phyloP scores from a whole-genome alignment of 202 grass and related monocot genomes.

The Setaria viridis region DNA sequence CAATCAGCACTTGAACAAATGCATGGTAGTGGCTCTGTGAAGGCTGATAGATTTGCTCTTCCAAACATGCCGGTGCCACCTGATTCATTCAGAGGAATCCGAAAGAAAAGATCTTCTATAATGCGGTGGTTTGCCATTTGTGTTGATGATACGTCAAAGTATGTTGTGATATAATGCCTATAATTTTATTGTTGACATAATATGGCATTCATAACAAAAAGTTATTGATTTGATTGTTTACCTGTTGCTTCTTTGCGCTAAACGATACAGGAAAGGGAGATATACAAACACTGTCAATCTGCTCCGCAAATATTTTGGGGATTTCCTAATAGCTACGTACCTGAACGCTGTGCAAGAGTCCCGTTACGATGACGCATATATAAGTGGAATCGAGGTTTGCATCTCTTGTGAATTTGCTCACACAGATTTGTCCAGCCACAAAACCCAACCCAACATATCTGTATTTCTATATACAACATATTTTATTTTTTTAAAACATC shows the following conservation, averaged over 20 bases:
- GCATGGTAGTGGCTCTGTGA: slow-evolving; percentile 50
- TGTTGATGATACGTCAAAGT: slow-evolving; percentile 82
- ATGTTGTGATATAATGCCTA: slow-evolving; percentile 43
- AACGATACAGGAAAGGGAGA: slow-evolving; percentile 80
- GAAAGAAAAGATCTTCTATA: slow-evolving; percentile 76
- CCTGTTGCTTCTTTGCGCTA: slow-evolving; percentile 31
- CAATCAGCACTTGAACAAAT: slow-evolving; percentile 71
- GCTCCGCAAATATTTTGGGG: slow-evolving; percentile 90
- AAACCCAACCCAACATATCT: too few species aligned
- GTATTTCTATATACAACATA: background rate
- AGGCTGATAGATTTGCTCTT: slow-evolving; percentile 67
- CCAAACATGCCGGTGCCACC: slow-evolving; percentile 71
- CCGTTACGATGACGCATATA: slow-evolving; percentile 69
- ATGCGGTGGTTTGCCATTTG: slow-evolving; percentile 88
- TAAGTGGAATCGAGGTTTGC: slow-evolving; percentile 85
- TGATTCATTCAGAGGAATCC: slow-evolving; percentile 86
- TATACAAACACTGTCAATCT: slow-evolving; percentile 73
- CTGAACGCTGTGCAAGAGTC: slow-evolving; percentile 75
- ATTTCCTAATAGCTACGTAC: slow-evolving; percentile 92
- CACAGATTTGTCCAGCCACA: too few species aligned
- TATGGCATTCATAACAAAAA: slow-evolving; percentile 27
- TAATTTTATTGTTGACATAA: slow-evolving; percentile 33
- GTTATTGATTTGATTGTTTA: slow-evolving; percentile 36
- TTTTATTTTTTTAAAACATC: background rate
- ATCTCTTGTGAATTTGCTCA: slow-evolving; percentile 37